Conservation (phyloP, 371 early-diverging fungal genomes). For the Neoconidiobolus thromboides region DNA sequence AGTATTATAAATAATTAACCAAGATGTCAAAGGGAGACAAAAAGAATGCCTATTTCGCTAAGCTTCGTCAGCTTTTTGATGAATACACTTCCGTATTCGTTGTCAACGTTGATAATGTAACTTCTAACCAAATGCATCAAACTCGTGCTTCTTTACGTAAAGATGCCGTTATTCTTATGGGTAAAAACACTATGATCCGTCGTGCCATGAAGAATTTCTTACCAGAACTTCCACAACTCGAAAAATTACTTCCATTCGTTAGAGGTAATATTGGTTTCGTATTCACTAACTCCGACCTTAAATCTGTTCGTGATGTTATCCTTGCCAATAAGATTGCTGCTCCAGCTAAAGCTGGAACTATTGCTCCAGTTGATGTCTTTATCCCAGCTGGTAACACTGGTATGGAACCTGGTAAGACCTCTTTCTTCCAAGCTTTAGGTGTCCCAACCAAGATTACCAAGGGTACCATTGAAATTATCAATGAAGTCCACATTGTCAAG, state of each 20-base stretch:
- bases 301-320: conserved; percentile 84
- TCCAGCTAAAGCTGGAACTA: conserved; percentile 96
- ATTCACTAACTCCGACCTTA: conserved; percentile 96
- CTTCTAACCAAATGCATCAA: conserved; percentile 99
- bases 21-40: conserved; percentile 90
- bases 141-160: conserved; percentile 89
- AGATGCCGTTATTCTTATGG: conserved; percentile 91
- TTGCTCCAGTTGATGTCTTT: conserved; percentile 92
- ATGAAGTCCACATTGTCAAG: conserved; percentile 83
- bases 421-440: conserved; percentile 99
- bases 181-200: conserved; percentile 99
- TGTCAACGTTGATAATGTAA: conserved; percentile 98
- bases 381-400: conserved; percentile 98
- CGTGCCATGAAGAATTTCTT: conserved; percentile 74
- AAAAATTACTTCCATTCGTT: conserved; percentile 67
- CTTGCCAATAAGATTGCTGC: conserved; percentile 89
- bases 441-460: conserved; percentile 99
- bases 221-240: conserved; percentile 68
- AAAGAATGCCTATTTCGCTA: conserved; percentile 39
- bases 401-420: conserved; percentile 99
- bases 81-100: conserved; percentile 84
- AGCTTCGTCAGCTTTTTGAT: conserved; percentile 52
- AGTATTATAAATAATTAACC: conserved; percentile 11
- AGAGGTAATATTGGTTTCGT: conserved; percentile 98
- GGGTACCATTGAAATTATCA: conserved; percentile 99